These are phyloP conservation scores for Cercospora citrullina DNA, from an alignment of 2,329 filamentous ascomycete species.

Conservation along the genomic window DNA sequence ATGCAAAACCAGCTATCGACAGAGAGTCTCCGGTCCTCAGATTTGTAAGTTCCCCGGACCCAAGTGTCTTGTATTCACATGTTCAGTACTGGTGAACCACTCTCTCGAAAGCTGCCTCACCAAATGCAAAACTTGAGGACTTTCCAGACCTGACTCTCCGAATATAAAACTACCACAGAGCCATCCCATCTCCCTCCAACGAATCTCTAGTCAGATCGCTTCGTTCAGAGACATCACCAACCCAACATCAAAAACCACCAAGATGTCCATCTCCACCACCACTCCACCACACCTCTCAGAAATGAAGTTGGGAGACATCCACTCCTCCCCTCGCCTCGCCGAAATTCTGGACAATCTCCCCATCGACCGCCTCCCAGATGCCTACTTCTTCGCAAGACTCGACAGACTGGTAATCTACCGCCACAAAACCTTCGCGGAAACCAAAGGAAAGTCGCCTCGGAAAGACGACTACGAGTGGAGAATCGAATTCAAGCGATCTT, in stretches of 20 bases:
- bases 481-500: not conserved
- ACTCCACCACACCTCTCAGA: not conserved
- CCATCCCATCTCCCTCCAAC: not conserved
- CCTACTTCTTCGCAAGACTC: not conserved
- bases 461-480: not conserved
- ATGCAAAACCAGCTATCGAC: not conserved
- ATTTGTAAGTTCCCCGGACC: not conserved
- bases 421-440: not conserved
- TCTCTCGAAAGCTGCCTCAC: not conserved
- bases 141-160: not conserved
- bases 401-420: not conserved
- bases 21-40: not conserved
- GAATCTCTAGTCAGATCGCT: not conserved
- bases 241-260: not conserved
- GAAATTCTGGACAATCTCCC: not conserved
- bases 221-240: not conserved
- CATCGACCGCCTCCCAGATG: not conserved
- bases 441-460: not conserved
- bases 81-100: not conserved
- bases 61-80: not conserved
- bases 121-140: not conserved
- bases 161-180: not conserved
- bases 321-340: not conserved
- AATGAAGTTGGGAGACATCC: not conserved
- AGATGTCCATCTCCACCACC: not conserved